Percentiles rank a stretch among this genome's conserved stretches.
Conservation (phyloP, 2,329 filamentous ascomycete genomes). For the Ophiosphaerella korrae region DNA sequence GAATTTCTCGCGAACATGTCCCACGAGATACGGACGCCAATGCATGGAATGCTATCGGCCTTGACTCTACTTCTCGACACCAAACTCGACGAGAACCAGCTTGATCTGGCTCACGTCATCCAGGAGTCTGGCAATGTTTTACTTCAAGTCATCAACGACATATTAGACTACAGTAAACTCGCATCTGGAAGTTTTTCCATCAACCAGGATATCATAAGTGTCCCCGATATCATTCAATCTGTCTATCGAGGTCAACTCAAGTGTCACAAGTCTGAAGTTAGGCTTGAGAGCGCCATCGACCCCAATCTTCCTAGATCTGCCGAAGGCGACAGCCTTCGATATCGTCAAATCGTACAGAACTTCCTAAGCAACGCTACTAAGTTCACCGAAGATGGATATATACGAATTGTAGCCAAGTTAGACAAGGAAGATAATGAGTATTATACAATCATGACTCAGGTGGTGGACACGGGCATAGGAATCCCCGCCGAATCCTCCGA, state of each 20-base stretch:
- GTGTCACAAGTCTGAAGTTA: slow-evolving; percentile 54
- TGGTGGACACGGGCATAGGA: slow-evolving; percentile 62
- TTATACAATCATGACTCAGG: slow-evolving; percentile 58
- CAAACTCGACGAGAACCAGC: slow-evolving; percentile 58
- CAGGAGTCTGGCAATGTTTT: slow-evolving; percentile 64
- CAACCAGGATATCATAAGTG: slow-evolving; percentile 57
- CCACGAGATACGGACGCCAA: slow-evolving; percentile 68
- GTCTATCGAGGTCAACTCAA: slow-evolving; percentile 59
- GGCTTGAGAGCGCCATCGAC: slow-evolving; percentile 52
- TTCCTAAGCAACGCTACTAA: slow-evolving; percentile 66
- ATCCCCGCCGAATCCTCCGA: slow-evolving; percentile 53
- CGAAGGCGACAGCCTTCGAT: slow-evolving; percentile 64
- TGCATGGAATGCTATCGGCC: slow-evolving; percentile 67
- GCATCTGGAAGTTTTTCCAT: slow-evolving; percentile 65
- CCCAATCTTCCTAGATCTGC: slow-evolving; percentile 56
- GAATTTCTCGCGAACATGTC: slow-evolving; percentile 68
- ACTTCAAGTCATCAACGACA: slow-evolving; percentile 67
- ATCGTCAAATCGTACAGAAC: slow-evolving; percentile 67
- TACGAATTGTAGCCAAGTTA: slow-evolving; percentile 53
- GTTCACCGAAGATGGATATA: slow-evolving; percentile 63
- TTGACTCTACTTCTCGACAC: slow-evolving; percentile 63
- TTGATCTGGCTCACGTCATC: slow-evolving; percentile 62
- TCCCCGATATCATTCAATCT: slow-evolving; percentile 54
- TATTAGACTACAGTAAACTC: slow-evolving; percentile 70
- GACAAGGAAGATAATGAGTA: slow-evolving; percentile 49